Conservation (phyloP, 2,329 filamentous ascomycete species). For the Colletotrichum sp. region DNA sequence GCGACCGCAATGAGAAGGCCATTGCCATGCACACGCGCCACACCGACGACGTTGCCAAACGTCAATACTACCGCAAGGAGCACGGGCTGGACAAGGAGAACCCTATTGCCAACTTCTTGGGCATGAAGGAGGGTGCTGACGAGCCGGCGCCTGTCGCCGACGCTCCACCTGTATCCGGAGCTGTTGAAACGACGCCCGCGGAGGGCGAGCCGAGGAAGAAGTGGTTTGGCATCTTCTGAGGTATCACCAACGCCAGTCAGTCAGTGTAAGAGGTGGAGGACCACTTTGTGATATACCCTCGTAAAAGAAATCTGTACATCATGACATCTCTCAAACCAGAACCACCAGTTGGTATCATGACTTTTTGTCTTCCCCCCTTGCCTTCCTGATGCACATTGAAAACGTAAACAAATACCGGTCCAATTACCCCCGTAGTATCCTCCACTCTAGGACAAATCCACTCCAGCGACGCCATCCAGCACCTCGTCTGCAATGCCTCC, state of each 20-base stretch:
- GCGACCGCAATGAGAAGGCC: slow-evolving; percentile 71
- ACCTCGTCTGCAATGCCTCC: slow-evolving; percentile 88
- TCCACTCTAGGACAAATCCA: slow-evolving; percentile 64
- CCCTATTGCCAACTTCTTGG: slow-evolving; percentile 52
- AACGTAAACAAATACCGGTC: background rate
- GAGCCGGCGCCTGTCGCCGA: slow-evolving; percentile 33
- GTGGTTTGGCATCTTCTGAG: slow-evolving; percentile 82
- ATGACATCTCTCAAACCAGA: background rate
- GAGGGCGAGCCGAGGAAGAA: slow-evolving; percentile 62
- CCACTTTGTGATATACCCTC: slow-evolving; percentile 15
- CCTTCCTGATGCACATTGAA: background rate
- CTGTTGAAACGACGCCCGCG: slow-evolving; percentile 15
- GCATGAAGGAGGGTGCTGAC: slow-evolving; percentile 40
- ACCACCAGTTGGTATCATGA: slow-evolving; percentile 16
- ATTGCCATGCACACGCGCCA: slow-evolving; percentile 74
- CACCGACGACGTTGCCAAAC: slow-evolving; percentile 87
- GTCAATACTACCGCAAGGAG: slow-evolving; percentile 82
- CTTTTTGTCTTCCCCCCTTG: background rate
- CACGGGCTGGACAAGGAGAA: slow-evolving; percentile 77
- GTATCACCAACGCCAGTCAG: background rate
- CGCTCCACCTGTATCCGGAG: slow-evolving; percentile 5
- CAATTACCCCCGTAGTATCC: background rate
- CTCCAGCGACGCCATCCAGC: slow-evolving; percentile 77
- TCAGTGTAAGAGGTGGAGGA: background rate
- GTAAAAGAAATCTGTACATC: slow-evolving; percentile 16